A percentile compares a stretch with the other conserved stretches of the same genome.
Conservation (phyloP, 1,284 basidiomycete genomes). For the Agaricales sp. region DNA sequence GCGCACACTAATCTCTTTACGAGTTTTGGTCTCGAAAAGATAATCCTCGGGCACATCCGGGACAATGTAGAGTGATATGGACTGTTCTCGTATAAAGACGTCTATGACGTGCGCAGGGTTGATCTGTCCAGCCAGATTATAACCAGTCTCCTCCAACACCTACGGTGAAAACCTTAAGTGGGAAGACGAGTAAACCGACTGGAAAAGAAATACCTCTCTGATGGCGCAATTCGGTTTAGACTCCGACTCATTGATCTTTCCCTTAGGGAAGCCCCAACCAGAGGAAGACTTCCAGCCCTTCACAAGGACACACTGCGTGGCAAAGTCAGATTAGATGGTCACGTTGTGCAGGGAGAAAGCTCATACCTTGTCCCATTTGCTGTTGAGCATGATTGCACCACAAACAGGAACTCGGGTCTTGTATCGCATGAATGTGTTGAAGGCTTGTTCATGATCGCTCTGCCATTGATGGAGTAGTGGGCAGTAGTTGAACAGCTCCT, state of each 20-base stretch:
- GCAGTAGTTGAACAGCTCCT: conserved; percentile 80
- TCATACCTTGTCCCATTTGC: conserved; percentile 83
- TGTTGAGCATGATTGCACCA: conserved; percentile 92
- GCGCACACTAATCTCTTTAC: conserved; percentile 97
- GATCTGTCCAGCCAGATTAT: conserved; percentile 69
- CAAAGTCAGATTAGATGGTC: conserved; percentile 6
- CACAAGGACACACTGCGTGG: conserved; percentile 74
- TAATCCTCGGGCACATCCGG: conserved; percentile 86
- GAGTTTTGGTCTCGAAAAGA: conserved; percentile 85
- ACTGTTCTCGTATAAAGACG: conserved; percentile 83
- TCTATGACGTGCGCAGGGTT: conserved; percentile 70
- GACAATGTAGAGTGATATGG: conserved; percentile 88
- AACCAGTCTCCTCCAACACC: conserved; percentile 94
- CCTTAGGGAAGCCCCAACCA: conserved; percentile 97
- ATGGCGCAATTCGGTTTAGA: conserved; percentile 76
- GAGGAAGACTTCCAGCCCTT: conserved; percentile 97
- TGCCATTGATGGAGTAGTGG: conserved; percentile 74
- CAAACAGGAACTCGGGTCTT: conserved; percentile 99
- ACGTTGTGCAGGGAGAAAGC: conserved; percentile 4
- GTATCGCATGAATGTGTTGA: conserved; percentile 85
- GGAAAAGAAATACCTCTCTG: conserved; percentile 60
- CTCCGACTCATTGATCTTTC: conserved; percentile 97
- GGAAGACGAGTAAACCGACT: conserved; percentile 6
- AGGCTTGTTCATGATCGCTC: conserved; percentile 71
- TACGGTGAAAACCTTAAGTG: conserved; percentile 19